These are phyloP conservation scores for Ormosia semicastrata DNA, from an alignment of 306 rosid species.

Conservation along the genomic window DNA sequence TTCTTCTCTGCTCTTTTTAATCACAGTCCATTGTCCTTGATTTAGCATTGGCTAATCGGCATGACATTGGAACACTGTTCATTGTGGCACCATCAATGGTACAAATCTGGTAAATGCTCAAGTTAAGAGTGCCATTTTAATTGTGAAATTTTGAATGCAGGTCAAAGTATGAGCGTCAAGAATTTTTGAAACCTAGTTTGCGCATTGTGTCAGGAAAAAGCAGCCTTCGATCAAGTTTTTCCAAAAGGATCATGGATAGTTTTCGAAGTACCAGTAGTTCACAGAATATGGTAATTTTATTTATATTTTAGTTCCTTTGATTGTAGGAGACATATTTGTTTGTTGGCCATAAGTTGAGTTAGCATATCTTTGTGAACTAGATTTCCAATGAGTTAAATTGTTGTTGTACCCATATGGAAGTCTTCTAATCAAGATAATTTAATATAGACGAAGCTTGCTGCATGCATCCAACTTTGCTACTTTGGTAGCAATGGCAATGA, in stretches of 20 bases:
- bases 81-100: constrained; percentile 5
- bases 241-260: constrained; percentile 51
- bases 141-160: constrained; percentile 42
- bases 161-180: constrained; percentile 85
- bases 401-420: neutral
- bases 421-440: neutral
- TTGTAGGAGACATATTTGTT: constrained; percentile 8
- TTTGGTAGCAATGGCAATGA: neutral
- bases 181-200: constrained; percentile 85
- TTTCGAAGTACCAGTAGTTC: constrained; percentile 53
- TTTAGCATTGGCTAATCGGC: neutral
- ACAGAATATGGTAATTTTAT: constrained; percentile 43
- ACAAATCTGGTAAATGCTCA: constrained; percentile 8
- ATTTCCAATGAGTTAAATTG: neutral
- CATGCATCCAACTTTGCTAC: constrained; percentile 23
- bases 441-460: neutral
- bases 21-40: neutral
- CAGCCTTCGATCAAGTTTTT: constrained; percentile 46
- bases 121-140: constrained; percentile 22
- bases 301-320: constrained; percentile 17
- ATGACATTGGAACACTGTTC: neutral
- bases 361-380: neutral
- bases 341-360: neutral
- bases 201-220: constrained; percentile 58
- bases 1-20: neutral